Base-by-base conservation (phyloP, 805 yeast genomes). In the Wickerhamiella galacta region DNA sequence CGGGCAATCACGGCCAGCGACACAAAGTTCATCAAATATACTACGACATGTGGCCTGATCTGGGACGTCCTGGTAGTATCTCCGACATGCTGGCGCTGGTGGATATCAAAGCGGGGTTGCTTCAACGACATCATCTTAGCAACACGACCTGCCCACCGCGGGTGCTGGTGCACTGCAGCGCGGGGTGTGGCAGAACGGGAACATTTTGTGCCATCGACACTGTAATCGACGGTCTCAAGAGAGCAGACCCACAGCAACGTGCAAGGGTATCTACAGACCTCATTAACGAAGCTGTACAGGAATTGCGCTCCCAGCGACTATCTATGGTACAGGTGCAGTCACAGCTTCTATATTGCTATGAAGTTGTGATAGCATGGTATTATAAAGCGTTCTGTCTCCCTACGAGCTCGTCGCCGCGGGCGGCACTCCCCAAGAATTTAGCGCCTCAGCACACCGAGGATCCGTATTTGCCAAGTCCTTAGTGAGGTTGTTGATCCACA, bases 131-230 rank as follows among this genome's bases (percentile, higher is more conserved):
- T 17, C 19, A 31, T 14, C 40, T 46, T 4, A 39, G 39, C 6
- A n/a, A n/a, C n/a, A 37, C 52, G 16, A 31, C 32, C 3, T 36
- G 23, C 24, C 16, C 35, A 18, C 34, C 22, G 5, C 33, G 34
- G 12, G 66, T 72, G 2, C 48, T 82, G 28, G 81, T 78, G 25
- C 96, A 87, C 57, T 87, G 98, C 53, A 77, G 93, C 10, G 96
- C 96, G 2, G 98, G 98, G 0, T 87, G 95, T 54, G 98, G 98
- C 7, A 65, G 98, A 37, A 87, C 96, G 0, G 98, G 98, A 2
- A 79, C 94, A 2, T 75, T 79, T 49, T 77, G 60, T 44, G 37
- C 64, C 25, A 43, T 57, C 42, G 52, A 61, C 46, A 41, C 53
- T 28, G 44, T 54, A 9, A 53, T 64, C 9, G 67, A 65, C 40